Percentiles rank a stretch among this genome's conserved stretches.
Conservation (phyloP, 2,329 filamentous ascomycete genomes). For the Aspergillus tubingensis region DNA sequence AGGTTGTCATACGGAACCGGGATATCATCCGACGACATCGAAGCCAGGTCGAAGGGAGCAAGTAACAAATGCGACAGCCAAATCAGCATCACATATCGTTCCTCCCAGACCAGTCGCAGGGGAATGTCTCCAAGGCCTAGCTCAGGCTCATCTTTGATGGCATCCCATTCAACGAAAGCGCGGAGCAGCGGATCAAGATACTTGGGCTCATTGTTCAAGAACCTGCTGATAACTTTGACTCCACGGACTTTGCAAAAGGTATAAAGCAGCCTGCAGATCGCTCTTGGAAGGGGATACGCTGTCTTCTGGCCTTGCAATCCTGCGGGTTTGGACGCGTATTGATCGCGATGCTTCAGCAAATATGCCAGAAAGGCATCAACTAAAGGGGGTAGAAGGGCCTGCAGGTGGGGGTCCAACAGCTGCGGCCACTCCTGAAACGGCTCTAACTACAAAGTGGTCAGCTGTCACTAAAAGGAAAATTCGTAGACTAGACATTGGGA, state of each 20-base stretch:
- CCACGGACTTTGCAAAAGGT: slow-evolving; percentile 92
- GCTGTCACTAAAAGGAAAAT: slow-evolving; percentile 3
- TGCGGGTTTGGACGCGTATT: slow-evolving; percentile 40
- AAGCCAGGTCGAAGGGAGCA: slow-evolving; percentile 85
- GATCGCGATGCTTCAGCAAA: slow-evolving; percentile 49
- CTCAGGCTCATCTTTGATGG: slow-evolving; percentile 20
- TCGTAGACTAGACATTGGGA: slow-evolving; percentile 3
- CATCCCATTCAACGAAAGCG: slow-evolving; percentile 66
- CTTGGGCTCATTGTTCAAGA: slow-evolving; percentile 85
- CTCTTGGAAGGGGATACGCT: slow-evolving; percentile 60
- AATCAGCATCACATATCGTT: slow-evolving; percentile 80
- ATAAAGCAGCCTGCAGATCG: slow-evolving; percentile 79
- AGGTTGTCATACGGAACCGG: slow-evolving; percentile 39
- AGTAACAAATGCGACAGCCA: slow-evolving; percentile 84
- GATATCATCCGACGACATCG: slow-evolving; percentile 65
- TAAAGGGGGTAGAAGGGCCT: slow-evolving; percentile 71
- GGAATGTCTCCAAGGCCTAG: slow-evolving; percentile 21
- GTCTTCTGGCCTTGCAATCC: slow-evolving; percentile 40
- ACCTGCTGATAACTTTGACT: slow-evolving; percentile 86
- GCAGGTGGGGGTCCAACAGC: slow-evolving; percentile 81
- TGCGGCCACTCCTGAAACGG: slow-evolving; percentile 95
- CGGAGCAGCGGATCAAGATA: slow-evolving; percentile 78
- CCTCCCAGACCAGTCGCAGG: slow-evolving; percentile 71
- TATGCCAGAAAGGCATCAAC: slow-evolving; percentile 74
- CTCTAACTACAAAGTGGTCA: slow-evolving; percentile 59